Percentiles rank a stretch among this genome's conserved stretches.
Evolutionary conservation across 768 basidiomycete genomes (phyloP).

Genomic region (Daedaleopsis nitida): DNA sequence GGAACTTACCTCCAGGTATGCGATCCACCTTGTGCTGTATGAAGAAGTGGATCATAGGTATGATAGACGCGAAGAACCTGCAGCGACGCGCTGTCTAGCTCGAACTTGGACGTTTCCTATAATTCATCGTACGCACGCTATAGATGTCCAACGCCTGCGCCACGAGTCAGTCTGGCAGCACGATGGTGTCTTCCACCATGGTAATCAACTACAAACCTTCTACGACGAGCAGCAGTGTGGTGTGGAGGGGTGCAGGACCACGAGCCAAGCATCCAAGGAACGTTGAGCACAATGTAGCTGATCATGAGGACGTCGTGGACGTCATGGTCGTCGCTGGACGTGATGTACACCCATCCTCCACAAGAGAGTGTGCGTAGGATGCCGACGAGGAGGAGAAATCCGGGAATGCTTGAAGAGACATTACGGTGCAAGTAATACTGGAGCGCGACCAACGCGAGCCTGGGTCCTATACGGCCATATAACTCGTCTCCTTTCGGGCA

Average conservation of each 20-base stretch:
- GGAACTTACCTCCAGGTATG: conserved; percentile 67
- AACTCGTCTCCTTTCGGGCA: background rate
- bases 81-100: conserved; percentile 6
- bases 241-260: conserved; percentile 53
- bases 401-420: conserved; percentile 43
- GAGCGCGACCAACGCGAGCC: conserved; percentile 65
- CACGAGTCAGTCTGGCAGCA: background rate
- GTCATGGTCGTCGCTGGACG: conserved; percentile 81
- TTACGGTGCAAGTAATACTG: conserved; percentile 62
- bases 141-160: conserved; percentile 54
- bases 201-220: conserved; percentile 45
- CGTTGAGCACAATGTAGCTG: conserved; percentile 76
- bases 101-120: background rate
- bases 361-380: conserved; percentile 77
- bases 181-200: too few relatives aligned
- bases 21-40: conserved; percentile 81
- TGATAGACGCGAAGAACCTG: conserved; percentile 72
- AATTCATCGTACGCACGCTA: conserved; percentile 40
- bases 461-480: conserved; percentile 54
- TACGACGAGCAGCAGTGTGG: conserved; percentile 44
- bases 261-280: conserved; percentile 88
- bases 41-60: conserved; percentile 83
- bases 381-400: conserved; percentile 59
- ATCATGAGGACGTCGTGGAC: conserved; percentile 90
- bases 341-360: conserved; percentile 93